Percentiles rank a stretch among this genome's conserved stretches.
Evolutionary conservation across 306 rosid genomes (phyloP).

Genomic region (Castanopsis chinensis): DNA sequence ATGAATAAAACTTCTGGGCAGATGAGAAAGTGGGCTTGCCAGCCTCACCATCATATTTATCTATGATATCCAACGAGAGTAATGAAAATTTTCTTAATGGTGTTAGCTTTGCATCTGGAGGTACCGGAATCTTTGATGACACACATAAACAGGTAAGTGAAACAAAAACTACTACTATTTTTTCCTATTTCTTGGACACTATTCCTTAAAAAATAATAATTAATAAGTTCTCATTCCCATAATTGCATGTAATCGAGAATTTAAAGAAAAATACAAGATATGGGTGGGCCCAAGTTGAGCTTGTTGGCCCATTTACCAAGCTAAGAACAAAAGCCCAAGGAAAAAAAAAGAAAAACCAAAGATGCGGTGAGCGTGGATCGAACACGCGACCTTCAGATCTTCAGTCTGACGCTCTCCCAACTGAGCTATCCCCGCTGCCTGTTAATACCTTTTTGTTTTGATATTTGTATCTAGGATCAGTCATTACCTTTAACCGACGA

Average conservation of each 20-base stretch:
- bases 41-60: conserved; percentile 67
- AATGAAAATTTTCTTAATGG: conserved; percentile 32
- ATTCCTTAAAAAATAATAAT: too few species aligned
- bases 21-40: conserved; percentile 71
- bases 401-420: conserved; percentile 17
- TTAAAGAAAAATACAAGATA: too few species aligned
- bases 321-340: too few species aligned
- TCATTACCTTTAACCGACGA: conserved; percentile 35
- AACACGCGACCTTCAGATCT: conserved; percentile 12
- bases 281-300: too few species aligned
- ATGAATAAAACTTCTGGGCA: conserved; percentile 12
- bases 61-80: conserved; percentile 29
- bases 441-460: neutral
- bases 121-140: conserved; percentile 74
- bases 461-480: conserved; percentile 16
- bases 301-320: neutral
- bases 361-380: conserved; percentile 9
- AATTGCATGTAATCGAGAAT: too few species aligned
- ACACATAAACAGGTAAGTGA: conserved; percentile 34
- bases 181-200: too few species aligned
- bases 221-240: too few species aligned
- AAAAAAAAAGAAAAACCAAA: too few species aligned
- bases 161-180: conserved; percentile 15
- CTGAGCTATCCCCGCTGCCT: neutral
- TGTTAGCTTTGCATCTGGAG: conserved; percentile 77